These are phyloP conservation scores for Penicillium hesseltinei DNA, from an alignment of 2,329 filamentous ascomycete species.

Conservation along the genomic window DNA sequence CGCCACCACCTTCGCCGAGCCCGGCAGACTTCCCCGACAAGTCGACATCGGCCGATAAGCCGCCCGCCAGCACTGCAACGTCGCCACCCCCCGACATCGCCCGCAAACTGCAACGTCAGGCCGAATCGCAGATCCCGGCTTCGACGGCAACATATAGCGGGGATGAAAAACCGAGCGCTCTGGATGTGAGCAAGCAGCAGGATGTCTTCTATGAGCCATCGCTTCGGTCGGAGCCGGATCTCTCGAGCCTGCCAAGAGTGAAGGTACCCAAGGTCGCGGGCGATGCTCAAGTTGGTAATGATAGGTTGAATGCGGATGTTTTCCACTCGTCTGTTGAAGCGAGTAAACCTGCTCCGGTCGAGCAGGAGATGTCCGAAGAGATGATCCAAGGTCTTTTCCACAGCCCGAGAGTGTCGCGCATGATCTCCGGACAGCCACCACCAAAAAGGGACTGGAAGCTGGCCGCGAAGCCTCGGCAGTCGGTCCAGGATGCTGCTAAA, in stretches of 20 bases:
- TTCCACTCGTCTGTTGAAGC: conserved; percentile 45
- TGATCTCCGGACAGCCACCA: conserved; percentile 50
- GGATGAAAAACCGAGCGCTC: conserved; percentile 26
- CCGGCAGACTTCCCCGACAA: conserved; percentile 27
- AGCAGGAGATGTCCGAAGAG: conserved; percentile 55
- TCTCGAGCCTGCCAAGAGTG: conserved; percentile 54
- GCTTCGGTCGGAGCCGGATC: conserved; percentile 45
- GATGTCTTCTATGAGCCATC: conserved; percentile 59
- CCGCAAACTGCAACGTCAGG: conserved; percentile 47
- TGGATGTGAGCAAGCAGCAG: conserved; percentile 53
- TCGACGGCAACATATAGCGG: conserved; percentile 45
- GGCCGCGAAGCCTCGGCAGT: not conserved
- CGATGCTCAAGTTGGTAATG: conserved; percentile 45
- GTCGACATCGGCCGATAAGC: conserved; percentile 27
- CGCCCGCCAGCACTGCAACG: conserved; percentile 1
- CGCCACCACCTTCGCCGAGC: conserved; percentile 29
- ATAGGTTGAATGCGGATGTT: conserved; percentile 55
- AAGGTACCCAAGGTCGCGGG: conserved; percentile 56
- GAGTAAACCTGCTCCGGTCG: conserved; percentile 30
- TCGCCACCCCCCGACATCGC: conserved; percentile 44
- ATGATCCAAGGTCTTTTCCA: conserved; percentile 63
- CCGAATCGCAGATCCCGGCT: conserved; percentile 55
- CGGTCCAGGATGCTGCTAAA: not conserved
- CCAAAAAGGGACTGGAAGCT: conserved; percentile 19
- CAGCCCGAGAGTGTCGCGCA: conserved; percentile 56